Base-by-base conservation (phyloP, 2,329 filamentous ascomycete species). In the Fusarium sterilihyphosum region DNA sequence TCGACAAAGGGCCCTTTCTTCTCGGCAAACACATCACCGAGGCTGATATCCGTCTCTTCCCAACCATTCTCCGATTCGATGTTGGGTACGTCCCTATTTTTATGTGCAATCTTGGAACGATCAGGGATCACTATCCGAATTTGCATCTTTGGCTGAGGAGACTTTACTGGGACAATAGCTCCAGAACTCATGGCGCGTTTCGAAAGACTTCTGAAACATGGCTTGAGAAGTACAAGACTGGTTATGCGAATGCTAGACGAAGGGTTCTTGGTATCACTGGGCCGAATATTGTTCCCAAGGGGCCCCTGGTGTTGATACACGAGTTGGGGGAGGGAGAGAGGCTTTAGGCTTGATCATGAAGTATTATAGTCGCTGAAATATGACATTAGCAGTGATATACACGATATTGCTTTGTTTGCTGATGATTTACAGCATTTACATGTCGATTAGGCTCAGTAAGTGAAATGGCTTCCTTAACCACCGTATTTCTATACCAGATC, bases 11-110 rank as follows among this genome's bases (percentile, higher is more conserved):
- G 4, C 88, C 86, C 0, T 94, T 89, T 78, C 86, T 93, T 43
- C 88, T 94, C 40, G 92, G 92, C 3, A 80, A 88, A 8, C 73
- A 85, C 56, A 82, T 94, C 65, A 94, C 92, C 2, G 92, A 94
- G 79, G 90, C 90, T 1, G 92, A 94, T 77, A 86, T 94, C 41
- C 85, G 92, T 16, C 82, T 94, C 20, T 93, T 88, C 79, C 89
- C 91, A 3, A 93, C 92, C 0, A 87, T 93, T 44, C 83, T 88
- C 18, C 88, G 92, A 6, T 94, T 94, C 76, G 93, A 95, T 72
- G 84, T 88, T 2, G 91, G 91, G 2, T 94, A 94, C 73, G 86
- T 92, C 43, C 87, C 90, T 71, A 88, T 92, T 37, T 92, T 93
- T 78, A 85, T 87, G 76, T 92, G 90, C 75, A 92, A 92, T 70